A percentile compares a stretch with the other conserved stretches of the same genome.
Evolutionary conservation across 2,329 filamentous ascomycete genomes (phyloP).

Genomic region (Bipolaris oryzae): DNA sequence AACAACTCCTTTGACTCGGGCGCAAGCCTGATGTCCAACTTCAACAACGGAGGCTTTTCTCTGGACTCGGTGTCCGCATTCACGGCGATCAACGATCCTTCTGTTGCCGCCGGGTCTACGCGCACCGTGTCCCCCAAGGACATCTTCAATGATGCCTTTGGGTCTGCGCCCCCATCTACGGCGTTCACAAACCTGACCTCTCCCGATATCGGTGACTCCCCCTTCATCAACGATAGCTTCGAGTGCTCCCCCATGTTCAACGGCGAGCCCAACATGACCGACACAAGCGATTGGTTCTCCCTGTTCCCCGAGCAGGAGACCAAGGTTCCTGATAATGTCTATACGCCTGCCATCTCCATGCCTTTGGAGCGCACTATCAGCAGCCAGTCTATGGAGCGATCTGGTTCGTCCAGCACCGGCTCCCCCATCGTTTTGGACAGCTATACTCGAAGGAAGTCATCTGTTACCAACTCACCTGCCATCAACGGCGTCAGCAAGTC

Average conservation of each 20-base stretch:
- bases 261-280: slow-evolving; percentile 60
- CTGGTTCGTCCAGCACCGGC: slow-evolving; percentile 44
- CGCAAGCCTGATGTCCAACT: slow-evolving; percentile 54
- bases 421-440: slow-evolving; percentile 46
- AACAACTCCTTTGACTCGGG: slow-evolving; percentile 54
- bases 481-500: slow-evolving; percentile 72
- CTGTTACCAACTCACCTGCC: slow-evolving; percentile 54
- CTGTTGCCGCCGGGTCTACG: slow-evolving; percentile 44
- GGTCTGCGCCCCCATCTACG: slow-evolving; percentile 80
- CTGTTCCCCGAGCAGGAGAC: slow-evolving; percentile 67
- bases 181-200: slow-evolving; percentile 85
- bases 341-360: slow-evolving; percentile 34
- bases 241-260: slow-evolving; percentile 81
- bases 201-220: slow-evolving; percentile 78
- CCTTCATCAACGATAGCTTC: slow-evolving; percentile 71
- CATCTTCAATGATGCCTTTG: slow-evolving; percentile 71
- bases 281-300: slow-evolving; percentile 69
- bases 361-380: slow-evolving; percentile 52
- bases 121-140: slow-evolving; percentile 84
- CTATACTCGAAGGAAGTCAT: slow-evolving; percentile 50
- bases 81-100: slow-evolving; percentile 55
- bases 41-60: slow-evolving; percentile 40
- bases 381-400: slow-evolving; percentile 46
- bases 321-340: slow-evolving; percentile 33
- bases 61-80: slow-evolving; percentile 47